phyloP scores from a whole-genome alignment of 208 protist species.

The Trypanosomatidae sp. region DNA sequence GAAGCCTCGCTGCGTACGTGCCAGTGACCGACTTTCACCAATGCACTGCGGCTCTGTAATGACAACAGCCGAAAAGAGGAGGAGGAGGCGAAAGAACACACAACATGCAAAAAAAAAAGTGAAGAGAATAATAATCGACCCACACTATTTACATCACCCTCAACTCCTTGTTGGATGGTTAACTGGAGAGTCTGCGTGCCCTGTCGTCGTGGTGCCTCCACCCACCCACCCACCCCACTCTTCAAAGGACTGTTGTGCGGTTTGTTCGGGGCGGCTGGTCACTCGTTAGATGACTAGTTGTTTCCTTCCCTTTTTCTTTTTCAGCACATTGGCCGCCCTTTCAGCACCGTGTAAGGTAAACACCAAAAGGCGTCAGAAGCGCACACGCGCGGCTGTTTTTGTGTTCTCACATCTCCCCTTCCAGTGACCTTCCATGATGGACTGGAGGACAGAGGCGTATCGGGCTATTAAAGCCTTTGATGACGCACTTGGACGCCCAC shows the following conservation, averaged over 20 bases:
- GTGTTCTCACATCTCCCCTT: not conserved
- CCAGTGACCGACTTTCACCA: not conserved
- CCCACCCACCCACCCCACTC: too few relatives aligned
- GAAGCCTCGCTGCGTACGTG: not conserved
- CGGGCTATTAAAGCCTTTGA: constrained; percentile 43
- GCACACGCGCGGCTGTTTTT: not conserved
- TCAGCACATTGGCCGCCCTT: not conserved
- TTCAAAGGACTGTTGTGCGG: too few relatives aligned
- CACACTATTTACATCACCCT: not conserved
- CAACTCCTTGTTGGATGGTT: too few relatives aligned
- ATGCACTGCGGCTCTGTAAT: not conserved
- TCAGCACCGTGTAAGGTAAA: not conserved
- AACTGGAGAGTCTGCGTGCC: too few relatives aligned
- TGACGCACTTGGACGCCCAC: constrained; percentile 48
- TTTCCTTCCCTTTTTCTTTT: too few relatives aligned
- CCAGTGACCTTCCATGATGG: constrained; percentile 1
- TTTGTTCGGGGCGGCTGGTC: too few relatives aligned
- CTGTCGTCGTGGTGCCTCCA: too few relatives aligned
- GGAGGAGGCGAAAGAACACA: not conserved
- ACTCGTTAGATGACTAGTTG: too few relatives aligned
- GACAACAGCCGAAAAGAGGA: not conserved
- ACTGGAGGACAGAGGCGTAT: constrained; percentile 14
- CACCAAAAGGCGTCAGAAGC: not conserved
- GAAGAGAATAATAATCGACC: not conserved
- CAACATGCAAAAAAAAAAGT: not conserved